Conservation (phyloP, 2,329 filamentous ascomycete species). For the Pezicula carpinea region DNA sequence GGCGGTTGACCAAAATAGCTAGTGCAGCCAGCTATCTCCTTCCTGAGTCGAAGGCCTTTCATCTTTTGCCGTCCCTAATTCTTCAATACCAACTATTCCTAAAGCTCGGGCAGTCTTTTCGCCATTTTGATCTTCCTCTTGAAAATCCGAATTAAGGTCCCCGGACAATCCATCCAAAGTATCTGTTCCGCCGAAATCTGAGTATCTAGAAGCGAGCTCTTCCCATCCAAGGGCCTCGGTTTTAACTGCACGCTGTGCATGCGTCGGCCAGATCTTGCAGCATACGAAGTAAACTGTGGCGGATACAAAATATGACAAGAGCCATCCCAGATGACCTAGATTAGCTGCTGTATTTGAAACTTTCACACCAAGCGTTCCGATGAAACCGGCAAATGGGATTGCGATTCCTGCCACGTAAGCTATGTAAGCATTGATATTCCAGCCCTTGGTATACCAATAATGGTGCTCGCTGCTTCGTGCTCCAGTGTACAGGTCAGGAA, state of each 20-base stretch:
- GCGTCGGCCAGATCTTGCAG: slow-evolving; percentile 29
- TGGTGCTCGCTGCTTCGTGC: slow-evolving; percentile 15
- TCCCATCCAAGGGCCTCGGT: slow-evolving; percentile 19
- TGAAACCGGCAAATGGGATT: slow-evolving; percentile 25
- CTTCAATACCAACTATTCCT: too few species aligned
- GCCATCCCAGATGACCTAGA: slow-evolving; percentile 25
- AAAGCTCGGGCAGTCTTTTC: too few species aligned
- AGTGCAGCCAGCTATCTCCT: too few species aligned
- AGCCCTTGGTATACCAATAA: slow-evolving; percentile 23
- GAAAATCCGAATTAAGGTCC: too few species aligned
- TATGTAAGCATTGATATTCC: slow-evolving; percentile 25
- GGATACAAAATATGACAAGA: slow-evolving; percentile 22
- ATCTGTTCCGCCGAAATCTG: too few species aligned
- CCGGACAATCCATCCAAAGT: neutral
- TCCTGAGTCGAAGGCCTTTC: too few species aligned
- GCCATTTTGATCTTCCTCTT: too few species aligned
- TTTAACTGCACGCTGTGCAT: slow-evolving; percentile 23
- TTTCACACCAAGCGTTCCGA: slow-evolving; percentile 20
- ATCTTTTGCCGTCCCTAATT: too few species aligned
- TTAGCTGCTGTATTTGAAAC: slow-evolving; percentile 21
- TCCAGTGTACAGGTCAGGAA: slow-evolving; percentile 20
- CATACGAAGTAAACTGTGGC: slow-evolving; percentile 23
- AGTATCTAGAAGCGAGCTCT: neutral
- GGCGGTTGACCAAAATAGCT: too few species aligned
- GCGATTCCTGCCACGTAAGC: slow-evolving; percentile 24